These are phyloP conservation scores for Globisporangium parvum DNA, from an alignment of 352 stramenopile genomes.

Conservation along the genomic window DNA sequence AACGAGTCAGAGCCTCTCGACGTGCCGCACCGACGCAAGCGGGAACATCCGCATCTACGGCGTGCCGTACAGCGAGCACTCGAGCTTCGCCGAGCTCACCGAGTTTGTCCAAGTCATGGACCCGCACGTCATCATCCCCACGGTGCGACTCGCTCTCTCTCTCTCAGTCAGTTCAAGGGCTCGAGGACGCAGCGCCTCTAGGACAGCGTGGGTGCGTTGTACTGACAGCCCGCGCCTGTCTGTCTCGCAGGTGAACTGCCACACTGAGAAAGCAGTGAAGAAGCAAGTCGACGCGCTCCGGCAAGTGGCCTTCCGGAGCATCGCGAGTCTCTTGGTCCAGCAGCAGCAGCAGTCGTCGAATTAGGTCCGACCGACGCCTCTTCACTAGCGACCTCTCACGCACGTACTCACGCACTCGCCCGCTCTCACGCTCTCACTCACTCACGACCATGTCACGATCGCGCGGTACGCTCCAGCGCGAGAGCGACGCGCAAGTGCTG, in stretches of 20 bases:
- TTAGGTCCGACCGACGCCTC: neutral
- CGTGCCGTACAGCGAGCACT: slow-evolving; percentile 97
- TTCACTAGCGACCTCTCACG: neutral
- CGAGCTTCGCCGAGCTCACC: slow-evolving; percentile 92
- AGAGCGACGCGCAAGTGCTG: slow-evolving; percentile 42
- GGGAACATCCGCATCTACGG: slow-evolving; percentile 89
- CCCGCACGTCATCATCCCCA: slow-evolving; percentile 89
- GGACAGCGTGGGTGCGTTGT: no score
- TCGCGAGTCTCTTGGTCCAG: slow-evolving; percentile 44
- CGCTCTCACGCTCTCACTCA: neutral
- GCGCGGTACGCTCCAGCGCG: neutral
- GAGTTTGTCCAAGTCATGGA: slow-evolving; percentile 89
- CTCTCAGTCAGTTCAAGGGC: neutral
- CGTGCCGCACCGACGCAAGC: slow-evolving; percentile 68
- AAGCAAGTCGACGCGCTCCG: slow-evolving; percentile 65
- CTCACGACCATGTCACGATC: slow-evolving; percentile 8
- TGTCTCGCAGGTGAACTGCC: slow-evolving; percentile 67
- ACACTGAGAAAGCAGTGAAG: slow-evolving; percentile 46
- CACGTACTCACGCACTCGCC: neutral
- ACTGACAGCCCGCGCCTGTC: no score
- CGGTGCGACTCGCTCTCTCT: slow-evolving; percentile 33
- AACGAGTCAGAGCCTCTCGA: slow-evolving; percentile 49
- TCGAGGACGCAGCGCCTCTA: no score
- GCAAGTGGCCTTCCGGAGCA: slow-evolving; percentile 60
- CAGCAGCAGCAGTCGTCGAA: slow-evolving; percentile 17